Conservation (phyloP, 1,139 yeast genomes). For the Meyerozyma guilliermondii region DNA sequence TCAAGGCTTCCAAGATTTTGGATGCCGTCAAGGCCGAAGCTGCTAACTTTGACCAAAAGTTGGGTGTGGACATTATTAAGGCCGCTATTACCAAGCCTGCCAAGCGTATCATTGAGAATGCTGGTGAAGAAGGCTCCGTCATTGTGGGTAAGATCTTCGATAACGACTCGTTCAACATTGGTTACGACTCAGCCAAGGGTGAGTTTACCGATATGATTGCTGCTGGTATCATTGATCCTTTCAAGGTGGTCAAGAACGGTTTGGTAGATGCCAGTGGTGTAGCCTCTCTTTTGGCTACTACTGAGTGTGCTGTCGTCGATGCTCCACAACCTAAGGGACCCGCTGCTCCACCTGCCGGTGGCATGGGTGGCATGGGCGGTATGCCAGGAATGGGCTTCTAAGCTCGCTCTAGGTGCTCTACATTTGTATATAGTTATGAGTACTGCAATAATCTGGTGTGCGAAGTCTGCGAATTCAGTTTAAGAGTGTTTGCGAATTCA, state of each 20-base stretch:
- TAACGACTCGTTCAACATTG: constrained; percentile 82
- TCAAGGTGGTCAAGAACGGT: constrained; percentile 97
- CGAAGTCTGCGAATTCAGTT: too few species aligned
- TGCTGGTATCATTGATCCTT: constrained; percentile 97
- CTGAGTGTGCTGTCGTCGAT: constrained; percentile 98
- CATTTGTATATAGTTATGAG: constrained; percentile 4
- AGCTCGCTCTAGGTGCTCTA: constrained; percentile 3
- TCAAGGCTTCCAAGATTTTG: constrained; percentile 85
- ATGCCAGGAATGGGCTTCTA: constrained; percentile 29
- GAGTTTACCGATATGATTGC: constrained; percentile 95
- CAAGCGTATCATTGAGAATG: constrained; percentile 93
- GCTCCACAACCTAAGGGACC: constrained; percentile 87
- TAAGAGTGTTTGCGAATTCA: too few species aligned
- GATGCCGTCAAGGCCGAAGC: constrained; percentile 63
- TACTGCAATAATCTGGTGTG: neutral
- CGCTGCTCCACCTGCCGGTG: constrained; percentile 60
- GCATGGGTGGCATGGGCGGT: constrained; percentile 44
- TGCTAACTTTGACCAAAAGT: constrained; percentile 93
- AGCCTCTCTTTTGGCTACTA: constrained; percentile 95
- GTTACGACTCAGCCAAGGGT: constrained; percentile 92
- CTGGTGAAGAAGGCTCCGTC: constrained; percentile 98
- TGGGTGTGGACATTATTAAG: constrained; percentile 94
- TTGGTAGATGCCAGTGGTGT: constrained; percentile 97
- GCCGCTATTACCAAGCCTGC: constrained; percentile 98
- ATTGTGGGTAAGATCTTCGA: constrained; percentile 93